Base-by-base conservation (phyloP, 306 rosid genomes). In the Pyrus betulifolia region DNA sequence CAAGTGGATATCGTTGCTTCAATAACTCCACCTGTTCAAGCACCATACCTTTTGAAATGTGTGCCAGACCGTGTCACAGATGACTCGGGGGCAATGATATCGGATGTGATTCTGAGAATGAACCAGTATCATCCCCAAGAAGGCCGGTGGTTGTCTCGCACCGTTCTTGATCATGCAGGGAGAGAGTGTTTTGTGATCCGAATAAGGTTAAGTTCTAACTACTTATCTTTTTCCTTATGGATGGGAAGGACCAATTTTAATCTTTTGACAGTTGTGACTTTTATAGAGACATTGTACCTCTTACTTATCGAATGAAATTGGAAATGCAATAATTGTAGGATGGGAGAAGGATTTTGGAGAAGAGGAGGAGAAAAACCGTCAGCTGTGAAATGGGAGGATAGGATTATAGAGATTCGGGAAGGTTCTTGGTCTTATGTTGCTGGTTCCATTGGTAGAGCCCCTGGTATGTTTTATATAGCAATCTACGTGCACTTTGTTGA, bases 351-450 rank as follows among this genome's bases (percentile, higher is more conserved):
- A 33, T 87, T 92, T 84, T 95, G 98, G 98, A 95, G 98, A 74
- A 89, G 97, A 89, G 97, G 98, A 61, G 89, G 84, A 21, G 96
- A 95, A 90, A 78, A 75, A 63, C 97, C 98, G 46, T 76, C 90
- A 17, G 83, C 83, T 40, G 93, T 92, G 80, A 92, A 95, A 83
- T 89, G 96, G 96, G 98, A 92, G 77, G 93, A 90, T 27, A 81
- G 93, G 84, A 88, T 95, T 69, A 85, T 90, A 62, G 97, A 95
- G 87, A 90, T 95, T 80, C 93, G 90, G 30, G 95, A 92, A 88
- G 98, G 96, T 68, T 86, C 95, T 74, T 95, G 98, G 97, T 92
- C 96, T 46, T 92, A 95, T 76, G 91, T 95, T 46, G 96, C 91
- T 64, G 96, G 89, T 59, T 84, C 89, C 66, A 89, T 95, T 60